Base-by-base conservation (phyloP, 345 rosid species). In the Eucalyptus sp. region DNA sequence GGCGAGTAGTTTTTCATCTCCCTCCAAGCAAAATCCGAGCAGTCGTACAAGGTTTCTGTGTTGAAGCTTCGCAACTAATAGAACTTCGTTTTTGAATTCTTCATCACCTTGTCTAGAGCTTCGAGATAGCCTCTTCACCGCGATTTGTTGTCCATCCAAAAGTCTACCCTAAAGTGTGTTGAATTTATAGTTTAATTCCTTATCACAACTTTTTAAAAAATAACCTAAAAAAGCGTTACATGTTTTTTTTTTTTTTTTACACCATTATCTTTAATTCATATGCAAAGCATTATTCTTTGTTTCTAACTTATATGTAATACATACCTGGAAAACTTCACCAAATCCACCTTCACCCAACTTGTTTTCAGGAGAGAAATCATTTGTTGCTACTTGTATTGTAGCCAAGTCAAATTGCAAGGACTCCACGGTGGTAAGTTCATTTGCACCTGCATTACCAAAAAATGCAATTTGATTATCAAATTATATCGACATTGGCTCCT, bases 101-200 rank as follows among this genome's bases (percentile, higher is more conserved):
- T 62, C 68, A 13, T 62, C 33, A 62, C 33, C 68, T 29, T 29
- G 68, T 62, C 17, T 62, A 12, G 68, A 62, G 4, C 68, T 62
- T 13, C 2, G 68, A 62, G 68, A 62, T 62, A 62, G 68, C 33
- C 68, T 62, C 68, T 29, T 62, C 8, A 62, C 68, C 2, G 33
- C 68, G 0, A 62, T 62, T 62, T 62, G 68, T 20, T 62, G 68
- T 29, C 68, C 68, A 62, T 62, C 8, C 4, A 0, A 0, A 62
- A 62, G 68, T 13, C 33, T 62, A 62, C 68, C 68, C 33, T 62
- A 29, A 62, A 62, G 17, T 62, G 33, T 29, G 7, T 62, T 62
- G 31, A 13, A 62, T 62, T 62, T 7, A 2, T 0, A 0, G 3
- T 62, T 3, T 29, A 62, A 29, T 62, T 62, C 33, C 68, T 13